Evolutionary conservation across 805 yeast genomes (phyloP).

Genomic region (Spathaspora passalidarum): DNA sequence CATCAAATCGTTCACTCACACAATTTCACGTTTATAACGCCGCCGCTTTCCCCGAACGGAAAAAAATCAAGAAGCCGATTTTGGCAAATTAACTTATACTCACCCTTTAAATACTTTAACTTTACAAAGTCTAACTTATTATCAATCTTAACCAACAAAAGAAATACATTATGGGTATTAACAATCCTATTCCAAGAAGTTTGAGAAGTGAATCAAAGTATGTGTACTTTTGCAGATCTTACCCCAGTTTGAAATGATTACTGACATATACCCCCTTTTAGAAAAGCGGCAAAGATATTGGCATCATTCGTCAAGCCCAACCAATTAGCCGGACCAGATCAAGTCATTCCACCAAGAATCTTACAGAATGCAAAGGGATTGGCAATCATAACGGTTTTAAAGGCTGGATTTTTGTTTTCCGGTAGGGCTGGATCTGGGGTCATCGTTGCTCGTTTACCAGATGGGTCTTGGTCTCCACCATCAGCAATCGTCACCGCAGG

Average conservation of each 20-base stretch:
- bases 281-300: conserved; percentile 90
- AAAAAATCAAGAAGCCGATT: neutral
- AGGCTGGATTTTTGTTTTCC: conserved; percentile 93
- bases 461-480: conserved; percentile 97
- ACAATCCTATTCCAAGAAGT: conserved; percentile 93
- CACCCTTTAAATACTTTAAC: neutral
- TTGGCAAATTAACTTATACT: neutral
- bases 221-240: conserved; percentile 27
- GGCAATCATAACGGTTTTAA: conserved; percentile 88
- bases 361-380: conserved; percentile 89
- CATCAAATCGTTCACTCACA: neutral
- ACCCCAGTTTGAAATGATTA: conserved; percentile 5
- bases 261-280: conserved; percentile 25
- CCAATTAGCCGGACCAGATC: conserved; percentile 84
- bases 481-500: conserved; percentile 95
- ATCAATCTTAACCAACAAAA: neutral
- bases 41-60: neutral
- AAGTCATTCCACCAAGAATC: conserved; percentile 85
- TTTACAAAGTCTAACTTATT: neutral
- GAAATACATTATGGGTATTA: conserved; percentile 46
- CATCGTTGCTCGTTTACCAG: conserved; percentile 88
- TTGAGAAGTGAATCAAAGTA: conserved; percentile 82
- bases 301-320: conserved; percentile 92
- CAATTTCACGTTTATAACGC: neutral
- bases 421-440: conserved; percentile 98